phyloP scores from a whole-genome alignment of 2,329 filamentous ascomycete genomes.

The Cladophialophora exuberans region DNA sequence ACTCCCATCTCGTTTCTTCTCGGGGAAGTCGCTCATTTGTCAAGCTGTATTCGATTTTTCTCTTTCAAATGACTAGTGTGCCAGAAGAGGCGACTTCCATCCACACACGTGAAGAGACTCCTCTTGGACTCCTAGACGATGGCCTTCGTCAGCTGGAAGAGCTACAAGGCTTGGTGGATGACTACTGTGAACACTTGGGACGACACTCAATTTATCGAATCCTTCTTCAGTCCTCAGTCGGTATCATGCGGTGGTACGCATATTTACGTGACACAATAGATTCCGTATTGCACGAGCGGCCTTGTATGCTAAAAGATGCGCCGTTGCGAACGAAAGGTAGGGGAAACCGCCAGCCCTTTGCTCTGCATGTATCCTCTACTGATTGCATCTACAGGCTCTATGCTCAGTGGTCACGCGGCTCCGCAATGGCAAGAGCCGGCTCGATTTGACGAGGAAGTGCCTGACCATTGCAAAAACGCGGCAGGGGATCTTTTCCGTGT shows the following conservation, averaged over 20 bases:
- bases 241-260: constrained; percentile 21
- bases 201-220: constrained; percentile 17
- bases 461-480: constrained; percentile 15
- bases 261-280: constrained; percentile 21
- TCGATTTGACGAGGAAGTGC: constrained; percentile 17
- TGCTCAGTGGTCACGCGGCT: not conserved
- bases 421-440: constrained; percentile 10
- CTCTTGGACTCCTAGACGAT: constrained; percentile 15
- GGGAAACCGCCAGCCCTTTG: not conserved
- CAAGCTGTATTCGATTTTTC: constrained; percentile 21
- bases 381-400: not conserved
- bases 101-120: not conserved
- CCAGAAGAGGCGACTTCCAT: constrained; percentile 11
- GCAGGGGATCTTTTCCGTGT: constrained; percentile 23
- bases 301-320: constrained; percentile 17
- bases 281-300: constrained; percentile 14
- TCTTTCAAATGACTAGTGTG: constrained; percentile 22
- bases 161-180: constrained; percentile 12
- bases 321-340: constrained; percentile 16
- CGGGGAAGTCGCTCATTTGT: constrained; percentile 16
- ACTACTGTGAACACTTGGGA: constrained; percentile 10
- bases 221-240: constrained; percentile 19
- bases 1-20: constrained; percentile 10
- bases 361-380: not conserved
- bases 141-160: constrained; percentile 18